These are phyloP conservation scores for Emergomyces pasteurianus DNA, from an alignment of 2,329 filamentous ascomycete genomes.

Conservation along the genomic window DNA sequence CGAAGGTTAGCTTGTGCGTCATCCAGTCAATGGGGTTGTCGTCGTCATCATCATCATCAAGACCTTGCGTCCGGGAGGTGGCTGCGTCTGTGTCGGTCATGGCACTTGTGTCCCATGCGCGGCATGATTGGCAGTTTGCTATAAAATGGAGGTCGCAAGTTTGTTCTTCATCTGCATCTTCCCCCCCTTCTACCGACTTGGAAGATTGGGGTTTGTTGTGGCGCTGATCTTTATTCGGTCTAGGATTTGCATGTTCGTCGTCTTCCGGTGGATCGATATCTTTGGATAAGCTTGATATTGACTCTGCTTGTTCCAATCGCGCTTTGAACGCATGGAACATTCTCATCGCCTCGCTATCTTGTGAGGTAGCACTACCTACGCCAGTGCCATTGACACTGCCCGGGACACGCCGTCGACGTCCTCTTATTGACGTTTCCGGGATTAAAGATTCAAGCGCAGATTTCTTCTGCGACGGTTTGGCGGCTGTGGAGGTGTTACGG, in stretches of 20 bases:
- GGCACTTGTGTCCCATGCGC: slow-evolving; percentile 60
- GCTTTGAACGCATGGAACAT: slow-evolving; percentile 69
- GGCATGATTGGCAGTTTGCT: slow-evolving; percentile 84
- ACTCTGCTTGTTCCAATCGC: slow-evolving; percentile 48
- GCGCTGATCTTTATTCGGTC: neutral
- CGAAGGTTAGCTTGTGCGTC: slow-evolving; percentile 72
- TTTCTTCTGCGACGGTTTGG: slow-evolving; percentile 28
- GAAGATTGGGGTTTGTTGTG: neutral
- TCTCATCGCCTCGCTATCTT: slow-evolving; percentile 55
- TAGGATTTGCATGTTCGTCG: neutral
- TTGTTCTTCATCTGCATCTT: slow-evolving; percentile 51
- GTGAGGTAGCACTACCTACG: slow-evolving; percentile 34
- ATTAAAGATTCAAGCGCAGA: slow-evolving; percentile 38
- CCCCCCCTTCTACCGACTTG: neutral
- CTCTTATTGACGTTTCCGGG: slow-evolving; percentile 35
- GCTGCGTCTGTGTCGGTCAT: neutral
- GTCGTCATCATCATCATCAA: slow-evolving; percentile 27
- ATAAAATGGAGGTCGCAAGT: slow-evolving; percentile 95
- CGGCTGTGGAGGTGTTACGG: slow-evolving; percentile 20
- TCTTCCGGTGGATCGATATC: neutral
- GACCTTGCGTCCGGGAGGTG: neutral
- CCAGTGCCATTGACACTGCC: slow-evolving; percentile 29
- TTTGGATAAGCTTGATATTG: neutral
- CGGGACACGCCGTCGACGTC: slow-evolving; percentile 32
- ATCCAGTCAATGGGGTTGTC: slow-evolving; percentile 59